Conservation (phyloP, 2,329 filamentous ascomycete genomes). For the Xylaria sp. region DNA sequence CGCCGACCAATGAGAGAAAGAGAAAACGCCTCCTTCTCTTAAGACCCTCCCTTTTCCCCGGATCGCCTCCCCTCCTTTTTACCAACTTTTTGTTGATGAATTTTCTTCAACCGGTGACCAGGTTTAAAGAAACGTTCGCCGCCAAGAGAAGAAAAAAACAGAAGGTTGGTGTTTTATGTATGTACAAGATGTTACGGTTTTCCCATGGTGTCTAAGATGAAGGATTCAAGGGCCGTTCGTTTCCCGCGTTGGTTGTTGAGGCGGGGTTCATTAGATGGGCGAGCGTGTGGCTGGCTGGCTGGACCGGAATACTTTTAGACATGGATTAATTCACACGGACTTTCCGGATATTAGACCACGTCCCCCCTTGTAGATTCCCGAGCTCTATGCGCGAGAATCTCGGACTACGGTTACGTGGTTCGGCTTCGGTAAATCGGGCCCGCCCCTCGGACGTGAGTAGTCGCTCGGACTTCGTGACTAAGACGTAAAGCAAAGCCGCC, state of each 20-base stretch:
- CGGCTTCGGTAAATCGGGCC: constrained; percentile 13
- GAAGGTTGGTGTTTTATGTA: constrained; percentile 4
- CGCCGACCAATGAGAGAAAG: background rate
- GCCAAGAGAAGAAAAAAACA: background rate
- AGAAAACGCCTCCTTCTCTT: background rate
- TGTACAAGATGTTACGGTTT: constrained; percentile 19
- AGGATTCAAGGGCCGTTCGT: background rate
- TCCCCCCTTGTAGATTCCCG: constrained; percentile 2
- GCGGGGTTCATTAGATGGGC: background rate
- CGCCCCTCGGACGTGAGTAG: constrained; percentile 22
- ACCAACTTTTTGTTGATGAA: constrained; percentile 5
- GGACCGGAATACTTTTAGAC: background rate
- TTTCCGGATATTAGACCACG: background rate
- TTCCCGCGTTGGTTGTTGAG: background rate
- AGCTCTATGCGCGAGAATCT: constrained; percentile 10
- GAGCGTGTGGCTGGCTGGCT: constrained; percentile 5
- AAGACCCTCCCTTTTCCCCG: background rate
- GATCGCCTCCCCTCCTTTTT: background rate
- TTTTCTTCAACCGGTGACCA: constrained; percentile 2
- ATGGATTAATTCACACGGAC: background rate
- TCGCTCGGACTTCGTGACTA: constrained; percentile 6
- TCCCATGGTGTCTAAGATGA: constrained; percentile 17
- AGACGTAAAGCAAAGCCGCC: constrained; percentile 18
- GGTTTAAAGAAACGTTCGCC: constrained; percentile 1
- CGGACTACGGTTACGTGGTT: constrained; percentile 11